Percentiles rank a stretch among this genome's conserved stretches.
Evolutionary conservation across 2,329 filamentous ascomycete species (phyloP).

Genomic region (Diaporthe helianthi): DNA sequence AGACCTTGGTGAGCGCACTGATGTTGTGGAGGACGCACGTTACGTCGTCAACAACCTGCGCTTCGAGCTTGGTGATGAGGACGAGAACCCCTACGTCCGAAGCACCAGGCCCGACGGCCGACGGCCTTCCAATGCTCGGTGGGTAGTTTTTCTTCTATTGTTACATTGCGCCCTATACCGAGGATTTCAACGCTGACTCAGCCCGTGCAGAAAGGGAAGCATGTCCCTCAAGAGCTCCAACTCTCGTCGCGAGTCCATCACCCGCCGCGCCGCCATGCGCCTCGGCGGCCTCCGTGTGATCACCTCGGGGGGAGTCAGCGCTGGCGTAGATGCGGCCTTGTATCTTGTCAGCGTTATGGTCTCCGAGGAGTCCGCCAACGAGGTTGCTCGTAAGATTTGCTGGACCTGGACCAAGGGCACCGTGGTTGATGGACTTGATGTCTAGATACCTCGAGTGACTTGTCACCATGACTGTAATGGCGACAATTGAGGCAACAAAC

Average conservation of each 20-base stretch:
- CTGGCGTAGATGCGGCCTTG: conserved; percentile 82
- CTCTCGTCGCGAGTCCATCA: conserved; percentile 78
- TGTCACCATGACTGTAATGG: not conserved
- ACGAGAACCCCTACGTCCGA: conserved; percentile 84
- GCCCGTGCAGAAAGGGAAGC: conserved; percentile 74
- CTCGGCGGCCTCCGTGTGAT: conserved; percentile 76
- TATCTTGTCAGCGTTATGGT: conserved; percentile 87
- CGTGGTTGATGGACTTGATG: conserved; percentile 84
- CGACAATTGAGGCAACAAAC: not conserved
- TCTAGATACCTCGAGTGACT: conserved; percentile 54
- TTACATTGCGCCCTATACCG: not conserved
- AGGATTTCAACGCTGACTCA: conserved; percentile 2
- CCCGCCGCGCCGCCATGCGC: conserved; percentile 77
- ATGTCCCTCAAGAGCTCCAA: conserved; percentile 81
- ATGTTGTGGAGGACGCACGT: conserved; percentile 79
- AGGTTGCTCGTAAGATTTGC: conserved; percentile 78
- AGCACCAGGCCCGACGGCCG: conserved; percentile 71
- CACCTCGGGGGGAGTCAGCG: conserved; percentile 79
- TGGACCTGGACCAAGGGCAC: conserved; percentile 87
- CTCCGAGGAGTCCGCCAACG: conserved; percentile 75
- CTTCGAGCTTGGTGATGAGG: conserved; percentile 81
- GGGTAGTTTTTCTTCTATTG: conserved; percentile 42
- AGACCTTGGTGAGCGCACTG: conserved; percentile 77
- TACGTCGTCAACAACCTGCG: conserved; percentile 93
- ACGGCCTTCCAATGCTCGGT: conserved; percentile 68